These are phyloP conservation scores for Tetracladium maxilliforme DNA, from an alignment of 2,329 filamentous ascomycete genomes.

Conservation along the genomic window DNA sequence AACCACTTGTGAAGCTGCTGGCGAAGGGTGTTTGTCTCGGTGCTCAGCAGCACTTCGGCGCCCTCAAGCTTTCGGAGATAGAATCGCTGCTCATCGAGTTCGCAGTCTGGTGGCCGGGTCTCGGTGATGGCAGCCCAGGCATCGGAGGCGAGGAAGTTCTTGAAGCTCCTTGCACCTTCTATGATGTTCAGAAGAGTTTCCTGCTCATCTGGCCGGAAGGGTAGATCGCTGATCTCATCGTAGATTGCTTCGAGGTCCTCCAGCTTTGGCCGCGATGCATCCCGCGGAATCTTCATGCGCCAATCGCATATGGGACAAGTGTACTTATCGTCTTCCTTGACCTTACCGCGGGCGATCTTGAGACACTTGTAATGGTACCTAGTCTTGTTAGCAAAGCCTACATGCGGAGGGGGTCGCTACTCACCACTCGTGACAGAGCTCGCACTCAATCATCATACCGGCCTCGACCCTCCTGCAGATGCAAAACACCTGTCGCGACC, in stretches of 20 bases:
- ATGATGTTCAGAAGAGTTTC: slow-evolving; percentile 76
- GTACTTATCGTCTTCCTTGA: slow-evolving; percentile 97
- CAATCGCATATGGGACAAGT: slow-evolving; percentile 97
- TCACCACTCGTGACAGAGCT: slow-evolving; percentile 94
- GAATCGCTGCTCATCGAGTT: no score
- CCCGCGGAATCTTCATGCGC: slow-evolving; percentile 89
- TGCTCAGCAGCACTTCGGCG: slow-evolving; percentile 78
- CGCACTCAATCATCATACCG: slow-evolving; percentile 99
- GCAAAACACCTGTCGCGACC: slow-evolving; percentile 74
- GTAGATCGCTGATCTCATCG: slow-evolving; percentile 64
- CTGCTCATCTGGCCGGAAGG: slow-evolving; percentile 94
- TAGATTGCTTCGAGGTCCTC: slow-evolving; percentile 79
- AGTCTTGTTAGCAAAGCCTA: slow-evolving; percentile 4
- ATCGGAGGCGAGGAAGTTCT: slow-evolving; percentile 63
- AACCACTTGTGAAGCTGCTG: slow-evolving; percentile 93
- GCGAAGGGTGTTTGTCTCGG: slow-evolving; percentile 95
- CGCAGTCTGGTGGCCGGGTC: no score
- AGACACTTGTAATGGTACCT: slow-evolving; percentile 97
- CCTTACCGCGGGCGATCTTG: slow-evolving; percentile 93
- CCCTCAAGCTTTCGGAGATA: slow-evolving; percentile 96
- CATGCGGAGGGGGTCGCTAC: slow-evolving; percentile 14
- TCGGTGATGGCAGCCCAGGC: slow-evolving; percentile 76
- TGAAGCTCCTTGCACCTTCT: slow-evolving; percentile 69
- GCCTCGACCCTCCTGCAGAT: slow-evolving; percentile 89
- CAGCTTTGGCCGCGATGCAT: slow-evolving; percentile 87